phyloP scores from a whole-genome alignment of 192 early-diverging fungal species.

The Podila verticillata region DNA sequence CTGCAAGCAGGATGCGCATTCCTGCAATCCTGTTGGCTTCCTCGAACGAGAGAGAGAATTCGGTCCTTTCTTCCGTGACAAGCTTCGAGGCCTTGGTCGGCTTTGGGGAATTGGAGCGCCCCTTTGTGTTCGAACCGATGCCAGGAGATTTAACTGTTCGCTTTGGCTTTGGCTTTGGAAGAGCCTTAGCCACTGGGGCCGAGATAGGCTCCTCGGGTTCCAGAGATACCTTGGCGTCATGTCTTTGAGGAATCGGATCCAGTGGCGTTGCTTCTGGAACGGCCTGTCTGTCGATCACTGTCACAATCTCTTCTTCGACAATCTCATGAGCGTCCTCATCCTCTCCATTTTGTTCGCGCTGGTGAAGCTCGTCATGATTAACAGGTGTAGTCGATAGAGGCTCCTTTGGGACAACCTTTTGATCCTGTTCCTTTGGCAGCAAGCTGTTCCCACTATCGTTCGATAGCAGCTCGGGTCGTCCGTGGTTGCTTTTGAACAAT shows the following conservation, averaged over 20 bases:
- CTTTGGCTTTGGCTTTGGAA: slow-evolving; percentile 22
- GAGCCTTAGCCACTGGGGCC: neutral
- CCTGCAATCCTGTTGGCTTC: slow-evolving; percentile 49
- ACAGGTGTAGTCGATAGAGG: too few relatives aligned
- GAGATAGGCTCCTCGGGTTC: neutral
- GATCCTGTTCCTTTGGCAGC: slow-evolving; percentile 9
- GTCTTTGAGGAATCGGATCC: neutral
- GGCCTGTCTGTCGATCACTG: neutral
- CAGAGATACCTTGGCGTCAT: neutral
- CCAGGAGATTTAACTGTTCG: slow-evolving; percentile 13
- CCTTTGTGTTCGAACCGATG: slow-evolving; percentile 23
- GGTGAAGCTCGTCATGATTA: too few relatives aligned
- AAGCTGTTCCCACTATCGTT: slow-evolving; percentile 9
- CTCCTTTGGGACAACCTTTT: slow-evolving; percentile 14
- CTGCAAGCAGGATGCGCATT: slow-evolving; percentile 57
- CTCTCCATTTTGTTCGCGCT: too few relatives aligned
- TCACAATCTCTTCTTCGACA: neutral
- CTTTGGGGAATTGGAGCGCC: slow-evolving; percentile 39
- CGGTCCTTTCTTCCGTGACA: slow-evolving; percentile 43
- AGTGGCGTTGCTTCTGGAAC: neutral
- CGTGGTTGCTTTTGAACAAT: neutral
- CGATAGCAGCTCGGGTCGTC: neutral
- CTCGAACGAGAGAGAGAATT: slow-evolving; percentile 44
- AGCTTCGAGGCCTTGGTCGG: slow-evolving; percentile 28
- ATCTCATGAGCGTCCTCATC: neutral